These are phyloP conservation scores for Septoria petroselini DNA, from an alignment of 2,329 filamentous ascomycete species.

Conservation along the genomic window DNA sequence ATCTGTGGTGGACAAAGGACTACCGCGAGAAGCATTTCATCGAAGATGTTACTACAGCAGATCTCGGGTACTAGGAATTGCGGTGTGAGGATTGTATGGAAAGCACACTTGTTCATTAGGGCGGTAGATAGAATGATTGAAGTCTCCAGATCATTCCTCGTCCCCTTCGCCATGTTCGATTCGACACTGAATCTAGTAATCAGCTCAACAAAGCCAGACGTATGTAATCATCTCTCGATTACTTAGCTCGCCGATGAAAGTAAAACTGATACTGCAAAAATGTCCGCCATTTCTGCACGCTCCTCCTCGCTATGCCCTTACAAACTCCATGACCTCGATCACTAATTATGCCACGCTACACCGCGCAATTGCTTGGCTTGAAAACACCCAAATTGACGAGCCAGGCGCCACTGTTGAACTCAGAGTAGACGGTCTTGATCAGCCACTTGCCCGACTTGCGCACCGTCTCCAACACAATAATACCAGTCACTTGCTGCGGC, in stretches of 20 bases:
- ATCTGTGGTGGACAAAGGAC: slow-evolving; percentile 45
- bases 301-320: not conserved
- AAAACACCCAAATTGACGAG: slow-evolving; percentile 35
- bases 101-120: too few species aligned
- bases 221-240: too few species aligned
- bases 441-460: slow-evolving; percentile 27
- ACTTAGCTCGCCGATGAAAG: too few species aligned
- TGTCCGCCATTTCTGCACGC: too few species aligned
- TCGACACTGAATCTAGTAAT: too few species aligned
- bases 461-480: slow-evolving; percentile 35
- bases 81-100: not conserved
- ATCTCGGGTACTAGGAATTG: slow-evolving; percentile 37
- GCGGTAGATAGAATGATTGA: too few species aligned
- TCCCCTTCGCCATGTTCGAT: too few species aligned
- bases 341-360: slow-evolving; percentile 13
- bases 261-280: too few species aligned
- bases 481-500: slow-evolving; percentile 31
- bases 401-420: slow-evolving; percentile 39
- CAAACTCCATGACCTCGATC: too few species aligned
- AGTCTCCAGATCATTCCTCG: not conserved
- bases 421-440: slow-evolving; percentile 37
- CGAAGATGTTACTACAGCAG: slow-evolving; percentile 45
- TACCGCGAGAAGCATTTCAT: slow-evolving; percentile 46
- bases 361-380: slow-evolving; percentile 30
- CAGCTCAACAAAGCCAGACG: too few species aligned